Base-by-base conservation (phyloP, 768 basidiomycete genomes). In the Kwoniella pini region DNA sequence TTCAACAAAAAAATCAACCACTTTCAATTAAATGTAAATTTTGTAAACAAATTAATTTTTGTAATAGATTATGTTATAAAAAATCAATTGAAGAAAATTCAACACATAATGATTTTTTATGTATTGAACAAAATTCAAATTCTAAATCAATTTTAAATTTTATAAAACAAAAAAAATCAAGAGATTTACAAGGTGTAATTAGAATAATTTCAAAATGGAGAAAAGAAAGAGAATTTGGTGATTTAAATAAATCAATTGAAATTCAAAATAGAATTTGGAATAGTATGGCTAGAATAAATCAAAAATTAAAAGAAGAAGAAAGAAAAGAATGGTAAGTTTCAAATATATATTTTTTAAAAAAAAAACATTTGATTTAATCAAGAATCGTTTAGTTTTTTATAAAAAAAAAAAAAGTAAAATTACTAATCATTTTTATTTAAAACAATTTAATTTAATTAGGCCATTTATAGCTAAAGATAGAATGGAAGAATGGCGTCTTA, bases 61-160 rank as follows among this genome's bases (percentile, higher is more conserved):
- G 91, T 80, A 89, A 86, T 61, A 83, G 89, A 2, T 83, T 90
- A 1, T 94, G 91, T 72, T 82, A 85, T 13, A 76, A 83, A 15
- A 85, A 89, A 36, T 85, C 88, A 0, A 30, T 48, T 15, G 3
- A n/a, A 17, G 51, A 63, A 9, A 83, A 82, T 1, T 82, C 82
- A 60, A 81, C 82, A 0, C 65, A 71, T 21, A 90, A 92, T 62
- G 84, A 87, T 0, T 79, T 92, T 3, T 81, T 93, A 11, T 94
- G 91, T 66, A 82, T 86, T 4, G 80, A 83, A 2, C 87, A 87
- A 61, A 94, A 91, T 73, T 89, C 88, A 0, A 85, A 84, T 5
- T 84, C 83, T 3, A 76, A 81, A 2, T 82, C 85, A 0, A 82
- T 93, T 2, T 66, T 90, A 15, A 80, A 80, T 43, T 86, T 85